Conservation (phyloP, 2,329 filamentous ascomycete species). For the Cladosporium oxysporum region DNA sequence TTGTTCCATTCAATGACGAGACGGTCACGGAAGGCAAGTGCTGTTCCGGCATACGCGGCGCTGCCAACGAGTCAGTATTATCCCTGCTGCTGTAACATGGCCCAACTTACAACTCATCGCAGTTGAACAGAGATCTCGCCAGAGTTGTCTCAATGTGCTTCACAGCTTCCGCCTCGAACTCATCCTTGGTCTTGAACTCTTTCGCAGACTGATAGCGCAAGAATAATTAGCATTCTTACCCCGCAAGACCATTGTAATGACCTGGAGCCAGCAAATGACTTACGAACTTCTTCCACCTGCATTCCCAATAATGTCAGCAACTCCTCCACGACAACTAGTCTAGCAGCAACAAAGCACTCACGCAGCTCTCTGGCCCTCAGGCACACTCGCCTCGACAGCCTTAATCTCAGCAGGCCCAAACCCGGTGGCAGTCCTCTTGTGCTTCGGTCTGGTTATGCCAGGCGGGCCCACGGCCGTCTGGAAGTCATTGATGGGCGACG, state of each 20-base stretch:
- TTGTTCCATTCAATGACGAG: slow-evolving; percentile 96
- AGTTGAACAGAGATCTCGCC: slow-evolving; percentile 96
- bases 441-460: slow-evolving; percentile 86
- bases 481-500: slow-evolving; percentile 83
- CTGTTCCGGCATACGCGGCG: slow-evolving; percentile 88
- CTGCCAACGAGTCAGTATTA: slow-evolving; percentile 36
- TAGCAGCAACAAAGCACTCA: slow-evolving; percentile 53
- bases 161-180: slow-evolving; percentile 81
- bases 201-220: slow-evolving; percentile 54
- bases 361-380: slow-evolving; percentile 81
- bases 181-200: slow-evolving; percentile 75
- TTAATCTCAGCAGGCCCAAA: slow-evolving; percentile 92
- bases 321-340: neutral
- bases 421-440: slow-evolving; percentile 94
- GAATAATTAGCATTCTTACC: neutral
- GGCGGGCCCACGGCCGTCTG: slow-evolving; percentile 78
- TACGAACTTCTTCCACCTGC: slow-evolving; percentile 60
- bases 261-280: slow-evolving; percentile 42
- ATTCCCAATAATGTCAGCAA: slow-evolving; percentile 11
- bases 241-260: neutral
- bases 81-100: slow-evolving; percentile 32
- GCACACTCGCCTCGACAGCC: slow-evolving; percentile 85
- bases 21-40: slow-evolving; percentile 88
- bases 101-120: slow-evolving; percentile 66
- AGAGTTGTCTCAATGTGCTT: slow-evolving; percentile 95